Evolutionary conservation across 164 flowering plant genomes (phyloP), one percentile per base, ranked within the genome.

Genomic region (Dillenia suffruticosa): DNA sequence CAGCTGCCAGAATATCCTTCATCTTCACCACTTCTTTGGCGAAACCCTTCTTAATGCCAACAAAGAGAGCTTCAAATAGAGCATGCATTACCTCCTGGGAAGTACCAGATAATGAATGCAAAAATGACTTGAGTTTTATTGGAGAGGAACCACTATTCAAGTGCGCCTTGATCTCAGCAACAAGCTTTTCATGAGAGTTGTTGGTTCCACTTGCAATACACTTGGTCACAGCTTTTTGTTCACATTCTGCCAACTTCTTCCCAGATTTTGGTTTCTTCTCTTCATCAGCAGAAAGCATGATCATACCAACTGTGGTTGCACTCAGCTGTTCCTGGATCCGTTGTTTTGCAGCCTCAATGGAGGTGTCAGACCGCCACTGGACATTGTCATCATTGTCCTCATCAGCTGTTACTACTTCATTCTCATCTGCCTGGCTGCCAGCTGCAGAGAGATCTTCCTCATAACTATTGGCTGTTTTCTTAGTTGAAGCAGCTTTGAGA

Each of bases 351-450:
- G 96, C 96, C 69, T 76, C 88, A 5, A 64, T 43, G 7, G 96
- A 88, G 0, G 96, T 86, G 68, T 86, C 96, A 24, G 96, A 84
- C 66, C 78, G 92, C 96, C 96, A 88, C 70, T 84, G 77, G 43
- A 86, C 68, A 51, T 79, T 84, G 63, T 85, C 87, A 14, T 74
- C 84, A 49, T 66, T 75, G 32, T 73, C 80, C 3, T 40, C 76
- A 40, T 53, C 68, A 12, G 54, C 77, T 46, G 43, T 32, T 32
- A 32, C 68, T 3, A 45, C 65, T 53, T 82, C 85, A 44, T 78
- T 70, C 49, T 83, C 86, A 65, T 76, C 86, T 15, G 49, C 77
- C 51, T 80, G 91, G 69, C 87, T 78, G 11, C 75, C 74, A 56
- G 79, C 9, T 4, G 89, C 82, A 9, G 61, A 11, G 13, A 44